phyloP scores from a whole-genome alignment of 345 rosid species.

The Turritis glabra region DNA sequence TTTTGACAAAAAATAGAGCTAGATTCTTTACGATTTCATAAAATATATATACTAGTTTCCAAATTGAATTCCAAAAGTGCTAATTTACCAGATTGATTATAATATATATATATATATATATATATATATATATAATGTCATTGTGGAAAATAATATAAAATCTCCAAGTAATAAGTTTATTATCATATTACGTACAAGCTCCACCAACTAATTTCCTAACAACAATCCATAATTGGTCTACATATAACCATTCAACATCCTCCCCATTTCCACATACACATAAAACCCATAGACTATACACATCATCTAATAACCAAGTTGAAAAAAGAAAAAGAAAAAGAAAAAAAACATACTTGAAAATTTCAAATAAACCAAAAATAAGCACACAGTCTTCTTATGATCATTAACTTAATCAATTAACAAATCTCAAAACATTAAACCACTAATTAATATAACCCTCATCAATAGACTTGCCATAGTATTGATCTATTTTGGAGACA shows the following conservation, averaged over 20 bases:
- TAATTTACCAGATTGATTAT: background rate
- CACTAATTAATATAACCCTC: background rate
- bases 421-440: slow-evolving; percentile 15
- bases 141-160: background rate
- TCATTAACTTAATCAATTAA: slow-evolving; percentile 3
- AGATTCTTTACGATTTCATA: background rate
- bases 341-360: background rate
- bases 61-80: background rate
- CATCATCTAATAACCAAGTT: slow-evolving; percentile 7
- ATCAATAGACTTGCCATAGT: slow-evolving; percentile 22
- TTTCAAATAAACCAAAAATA: slow-evolving; percentile 23
- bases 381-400: slow-evolving; percentile 18
- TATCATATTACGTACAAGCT: slow-evolving; percentile 19
- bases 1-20: background rate
- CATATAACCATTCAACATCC: slow-evolving; percentile 9
- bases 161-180: background rate
- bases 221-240: background rate
- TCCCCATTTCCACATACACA: slow-evolving; percentile 13
- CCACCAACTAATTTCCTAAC: slow-evolving; percentile 24
- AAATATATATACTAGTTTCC: background rate
- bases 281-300: slow-evolving; percentile 22
- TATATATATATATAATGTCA: no score
- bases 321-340: no score
- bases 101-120: no score
- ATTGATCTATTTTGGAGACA: slow-evolving; percentile 18